Base-by-base conservation (phyloP, 192 early-diverging fungal genomes). In the Backusella sp. region DNA sequence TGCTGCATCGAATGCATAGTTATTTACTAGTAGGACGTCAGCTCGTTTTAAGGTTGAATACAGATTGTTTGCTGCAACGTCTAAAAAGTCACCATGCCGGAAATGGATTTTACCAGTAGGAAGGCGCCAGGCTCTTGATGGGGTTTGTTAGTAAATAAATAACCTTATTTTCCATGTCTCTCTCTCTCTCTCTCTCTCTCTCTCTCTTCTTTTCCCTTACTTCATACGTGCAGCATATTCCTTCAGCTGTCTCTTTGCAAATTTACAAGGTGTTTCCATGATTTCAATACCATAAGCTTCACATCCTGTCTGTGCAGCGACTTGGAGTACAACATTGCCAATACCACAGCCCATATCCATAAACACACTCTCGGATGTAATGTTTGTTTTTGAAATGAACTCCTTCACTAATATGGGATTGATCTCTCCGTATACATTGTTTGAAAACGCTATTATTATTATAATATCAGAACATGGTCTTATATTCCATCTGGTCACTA, bases 361-460 rank as follows among this genome's bases (percentile, higher is more conserved):
- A 90, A 99, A 99, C 12, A 91, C 87, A 52, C 92, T 90, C 34
- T 85, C 85, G 17, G 87, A 78, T 21, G 81, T 81, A 32, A 99
- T 84, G 15, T 83, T 79, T 2, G 94, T 90, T 70, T 88, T 79
- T 66, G 89, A 77, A 73, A 98, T 96, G 35, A 99, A 85, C 70
- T 97, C 93, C 72, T 88, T 88, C 41, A 97, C 92, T 75, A 99
- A 84, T 41, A 86, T 88, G 23, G 90, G 89, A 73, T 93, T 91
- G 75, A 99, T 91, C 84, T 99, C 98, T 52, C 98, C 98, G 80
- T 99, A 99, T 26, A 99, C 97, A 80, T 95, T 95, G 80, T 97
- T 96, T 19, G 95, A 95, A 76, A 96, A 96, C 42, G 90, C 92
- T 88, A 73, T 14, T 26, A 73, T 14, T 26, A 30, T 28, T 62